These are phyloP conservation scores for Obba rivulosa DNA, from an alignment of 768 basidiomycete genomes.

Conservation along the genomic window DNA sequence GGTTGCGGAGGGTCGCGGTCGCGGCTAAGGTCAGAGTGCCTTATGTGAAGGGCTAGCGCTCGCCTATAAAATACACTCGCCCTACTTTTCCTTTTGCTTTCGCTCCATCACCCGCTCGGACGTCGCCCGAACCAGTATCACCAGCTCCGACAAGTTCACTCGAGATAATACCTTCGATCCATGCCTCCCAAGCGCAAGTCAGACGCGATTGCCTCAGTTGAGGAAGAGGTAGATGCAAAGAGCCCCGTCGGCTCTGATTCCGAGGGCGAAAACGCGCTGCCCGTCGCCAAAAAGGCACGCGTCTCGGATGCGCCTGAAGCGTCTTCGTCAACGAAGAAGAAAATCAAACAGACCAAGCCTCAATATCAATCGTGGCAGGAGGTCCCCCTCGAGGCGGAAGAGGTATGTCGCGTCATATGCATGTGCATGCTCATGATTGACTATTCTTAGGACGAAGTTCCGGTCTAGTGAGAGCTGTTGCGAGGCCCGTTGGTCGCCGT, in stretches of 20 bases:
- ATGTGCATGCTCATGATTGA: background rate
- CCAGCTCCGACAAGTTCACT: background rate
- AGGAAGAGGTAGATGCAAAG: too few species aligned
- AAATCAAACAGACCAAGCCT: constrained; percentile 13
- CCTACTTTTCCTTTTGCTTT: too few species aligned
- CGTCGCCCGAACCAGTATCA: constrained; percentile 1
- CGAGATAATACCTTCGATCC: background rate
- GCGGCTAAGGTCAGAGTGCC: too few species aligned
- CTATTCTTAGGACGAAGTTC: constrained; percentile 19
- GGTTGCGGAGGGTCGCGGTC: too few species aligned
- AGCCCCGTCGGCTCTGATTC: constrained; percentile 6
- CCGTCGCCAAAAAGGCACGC: constrained; percentile 29
- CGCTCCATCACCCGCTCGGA: too few species aligned
- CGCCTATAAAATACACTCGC: too few species aligned
- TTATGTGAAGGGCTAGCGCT: too few species aligned
- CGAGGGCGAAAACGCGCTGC: constrained; percentile 14
- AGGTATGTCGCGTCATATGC: constrained; percentile 23
- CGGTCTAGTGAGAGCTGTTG: constrained; percentile 24
- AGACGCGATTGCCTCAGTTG: constrained; percentile 13
- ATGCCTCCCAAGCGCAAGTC: constrained; percentile 43
- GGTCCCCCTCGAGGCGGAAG: constrained; percentile 35
- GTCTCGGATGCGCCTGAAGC: constrained; percentile 20
- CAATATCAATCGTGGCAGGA: constrained; percentile 29
- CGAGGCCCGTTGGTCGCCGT: background rate
- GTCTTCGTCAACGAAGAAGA: constrained; percentile 20